phyloP scores from a whole-genome alignment of 129 eudicot genomes.

The Pittosporum tobira region DNA sequence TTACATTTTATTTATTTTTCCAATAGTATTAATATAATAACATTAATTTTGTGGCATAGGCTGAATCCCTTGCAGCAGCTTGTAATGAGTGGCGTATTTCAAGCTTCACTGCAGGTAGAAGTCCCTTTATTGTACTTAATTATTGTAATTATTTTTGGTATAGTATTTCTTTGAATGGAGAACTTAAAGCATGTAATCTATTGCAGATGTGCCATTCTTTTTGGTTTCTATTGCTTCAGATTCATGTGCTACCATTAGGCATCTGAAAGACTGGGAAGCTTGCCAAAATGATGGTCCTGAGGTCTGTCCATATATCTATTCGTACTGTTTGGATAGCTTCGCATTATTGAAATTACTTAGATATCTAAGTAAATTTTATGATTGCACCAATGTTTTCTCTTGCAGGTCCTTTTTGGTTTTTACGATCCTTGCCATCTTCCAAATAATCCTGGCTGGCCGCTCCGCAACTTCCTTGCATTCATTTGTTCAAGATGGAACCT shows the following conservation, averaged over 20 bases:
- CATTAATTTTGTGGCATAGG: conserved; percentile 33
- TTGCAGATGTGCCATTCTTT: conserved; percentile 81
- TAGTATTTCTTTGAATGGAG: not conserved
- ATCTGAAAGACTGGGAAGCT: conserved; percentile 62
- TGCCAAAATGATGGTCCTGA: conserved; percentile 51
- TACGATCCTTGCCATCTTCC: conserved; percentile 89
- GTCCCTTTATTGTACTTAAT: conserved; percentile 1
- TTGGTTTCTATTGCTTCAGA: conserved; percentile 55
- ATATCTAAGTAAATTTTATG: not conserved
- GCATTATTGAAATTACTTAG: too few species aligned
- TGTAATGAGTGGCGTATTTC: conserved; percentile 87
- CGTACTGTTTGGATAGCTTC: not conserved
- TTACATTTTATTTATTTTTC: not conserved
- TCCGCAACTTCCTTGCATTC: conserved; percentile 65
- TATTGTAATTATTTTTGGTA: not conserved
- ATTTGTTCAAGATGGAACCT: conserved; percentile 61
- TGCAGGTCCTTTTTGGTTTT: conserved; percentile 71
- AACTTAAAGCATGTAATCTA: conserved; percentile 15
- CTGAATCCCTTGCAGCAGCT: conserved; percentile 54
- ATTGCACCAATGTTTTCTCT: conserved; percentile 4
- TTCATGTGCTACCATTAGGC: conserved; percentile 50
- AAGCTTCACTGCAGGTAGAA: conserved; percentile 59
- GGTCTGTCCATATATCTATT: conserved; percentile 25
- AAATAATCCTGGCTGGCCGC: conserved; percentile 91
- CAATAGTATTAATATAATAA: conserved; percentile 1